Evolutionary conservation across 2,329 filamentous ascomycete genomes (phyloP), one percentile per base, ranked within the genome.

Genomic region (Arachnomyces sp.): DNA sequence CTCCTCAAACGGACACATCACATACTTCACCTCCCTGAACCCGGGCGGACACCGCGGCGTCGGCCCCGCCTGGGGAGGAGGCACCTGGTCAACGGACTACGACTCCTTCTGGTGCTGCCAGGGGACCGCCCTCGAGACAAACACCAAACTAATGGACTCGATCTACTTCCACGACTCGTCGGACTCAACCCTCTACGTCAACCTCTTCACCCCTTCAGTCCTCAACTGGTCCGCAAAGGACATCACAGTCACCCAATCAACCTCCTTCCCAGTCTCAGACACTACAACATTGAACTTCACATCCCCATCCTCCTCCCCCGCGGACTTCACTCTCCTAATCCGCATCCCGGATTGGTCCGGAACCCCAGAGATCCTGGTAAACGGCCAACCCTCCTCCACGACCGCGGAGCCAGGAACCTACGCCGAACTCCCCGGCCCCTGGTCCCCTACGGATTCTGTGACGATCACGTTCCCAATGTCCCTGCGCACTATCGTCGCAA

Each of bases 61-160:
- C 3, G 72, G 72, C 0, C 71, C 72, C 15, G 70, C 68, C 0
- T 72, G 68, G 72, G 71, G 72, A 6, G 71, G 72, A 0, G 71
- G 72, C 16, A 74, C 69, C 0, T 76, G 70, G 68, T 71, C 67
- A 32, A 74, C 72, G 1, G 70, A 74, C 44, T 71, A 74, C 46
- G 56, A 68, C 36, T 70, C 67, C 0, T 71, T 73, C 52, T 74
- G 72, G 72, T 75, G 71, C 51, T 74, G 71, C 39, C 68, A 74
- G 48, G 71, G 69, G 1, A 73, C 71, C 0, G 67, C 62, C 0
- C 42, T 74, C 2, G 72, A 75, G 56, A 72, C 67, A 0, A 74
- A 75, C 48, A 75, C 72, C 0, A 74, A 73, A 49, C 52, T 73
- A 8, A 68, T 66, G 57, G 72, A 75, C 47, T 72, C 70, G 0